Evolutionary conservation across 495 filamentous ascomycete genomes (phyloP), one percentile per base, ranked within the genome.

Genomic region (Umbilicaria muhlenbergii): DNA sequence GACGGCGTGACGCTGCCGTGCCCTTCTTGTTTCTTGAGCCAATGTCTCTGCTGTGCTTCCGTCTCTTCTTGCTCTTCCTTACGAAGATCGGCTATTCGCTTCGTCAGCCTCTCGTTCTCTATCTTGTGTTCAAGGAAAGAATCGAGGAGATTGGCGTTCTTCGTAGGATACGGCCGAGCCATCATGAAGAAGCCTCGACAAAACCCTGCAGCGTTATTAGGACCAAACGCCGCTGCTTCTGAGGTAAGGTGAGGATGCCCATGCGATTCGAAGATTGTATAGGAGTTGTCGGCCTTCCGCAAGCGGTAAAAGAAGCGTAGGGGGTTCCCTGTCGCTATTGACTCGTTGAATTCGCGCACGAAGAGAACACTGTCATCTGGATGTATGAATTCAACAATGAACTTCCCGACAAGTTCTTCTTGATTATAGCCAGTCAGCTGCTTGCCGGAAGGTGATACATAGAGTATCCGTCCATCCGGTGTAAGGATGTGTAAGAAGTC

Each of bases 101-200:
- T 82, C 44, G 70, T 74, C 34, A 98, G 60, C 14, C 91, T 76
- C 60, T 93, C 87, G 52, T 98, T 95, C 59, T 96, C 91, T 39
- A 96, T 87, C 60, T 95, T 95, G 62, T 95, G 89, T 59, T 98
- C 91, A 12, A 98, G 67, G 48, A 94, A 95, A 0, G 89, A 92
- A 59, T 98, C 87, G 39, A 98, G 62, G 7, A 94, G 66, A 10
- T 73, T 76, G 0, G 85, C 77, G 54, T 86, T 91, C 57, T 81
- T 86, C 38, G 81, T 91, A 6, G 86, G 87, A 59, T 95, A 94
- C 10, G 86, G 91, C 16, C 91, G 73, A 18, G 86, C 78, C 76
- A 94, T 84, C 67, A 98, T 83, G 60, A 96, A 94, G 55, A 94
- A 81, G 14, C 89, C 88, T 47, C 81, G 75, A 61, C 89, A 94